Percentiles rank a stretch among this genome's conserved stretches.
phyloP scores from a whole-genome alignment of 139 green algal species.

The Bryopsis sp. region DNA sequence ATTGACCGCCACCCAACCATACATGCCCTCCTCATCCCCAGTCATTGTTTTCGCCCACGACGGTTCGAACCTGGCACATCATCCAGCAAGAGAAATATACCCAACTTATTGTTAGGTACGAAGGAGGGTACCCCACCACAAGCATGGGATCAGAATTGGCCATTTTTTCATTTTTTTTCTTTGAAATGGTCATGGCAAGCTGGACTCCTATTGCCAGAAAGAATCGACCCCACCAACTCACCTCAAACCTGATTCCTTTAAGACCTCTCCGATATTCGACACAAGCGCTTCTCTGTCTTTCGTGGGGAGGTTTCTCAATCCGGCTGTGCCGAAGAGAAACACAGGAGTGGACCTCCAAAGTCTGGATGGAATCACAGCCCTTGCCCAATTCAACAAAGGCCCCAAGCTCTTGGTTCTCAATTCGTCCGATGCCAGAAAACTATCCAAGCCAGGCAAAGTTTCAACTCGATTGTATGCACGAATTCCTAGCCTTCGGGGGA shows the following conservation, averaged over 20 bases:
- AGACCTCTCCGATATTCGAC: no score
- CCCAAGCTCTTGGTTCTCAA: constrained; percentile 34
- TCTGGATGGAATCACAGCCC: constrained; percentile 49
- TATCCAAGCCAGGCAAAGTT: constrained; percentile 65
- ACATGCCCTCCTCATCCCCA: constrained; percentile 72
- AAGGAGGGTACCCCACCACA: neutral
- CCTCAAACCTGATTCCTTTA: no score
- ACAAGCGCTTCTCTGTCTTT: no score
- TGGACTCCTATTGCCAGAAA: neutral
- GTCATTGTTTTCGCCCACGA: constrained; percentile 66
- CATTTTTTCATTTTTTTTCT: neutral
- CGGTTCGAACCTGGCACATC: constrained; percentile 43
- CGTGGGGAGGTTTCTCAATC: no score
- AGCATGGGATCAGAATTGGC: neutral
- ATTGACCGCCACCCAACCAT: constrained; percentile 76
- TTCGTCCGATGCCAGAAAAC: neutral
- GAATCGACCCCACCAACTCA: neutral
- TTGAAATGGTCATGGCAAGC: neutral
- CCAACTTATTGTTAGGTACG: neutral
- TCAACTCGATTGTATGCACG: constrained; percentile 70
- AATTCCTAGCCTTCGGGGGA: neutral
- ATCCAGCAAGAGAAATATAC: neutral
- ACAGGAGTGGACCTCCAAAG: neutral
- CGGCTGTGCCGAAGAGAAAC: neutral
- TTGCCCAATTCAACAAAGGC: constrained; percentile 73